Base-by-base conservation (phyloP, 1,139 yeast genomes). In the Pichia sorboxylosa region DNA sequence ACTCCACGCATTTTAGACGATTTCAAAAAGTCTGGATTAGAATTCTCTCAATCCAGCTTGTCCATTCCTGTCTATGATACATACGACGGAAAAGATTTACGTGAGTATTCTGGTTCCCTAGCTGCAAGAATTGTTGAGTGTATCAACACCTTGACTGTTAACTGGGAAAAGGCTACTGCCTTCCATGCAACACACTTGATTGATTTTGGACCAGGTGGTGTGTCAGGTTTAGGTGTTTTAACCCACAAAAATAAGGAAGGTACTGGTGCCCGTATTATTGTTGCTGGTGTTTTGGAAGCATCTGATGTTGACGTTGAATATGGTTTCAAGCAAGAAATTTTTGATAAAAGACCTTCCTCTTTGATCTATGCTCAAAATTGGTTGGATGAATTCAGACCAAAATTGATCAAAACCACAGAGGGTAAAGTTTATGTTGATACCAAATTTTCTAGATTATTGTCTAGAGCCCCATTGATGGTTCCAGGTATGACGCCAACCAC, bases 401-500 rank as follows among this genome's bases (percentile, higher is more conserved):
- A 73, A 52, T 73, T 90, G 54, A 75, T 73, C 42, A 81, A 81
- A 60, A 80, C 80, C 36, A 59, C 61, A 36, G 57, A 65, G 29
- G 95, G 94, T 47, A 75, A 79, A 53, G 63, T 77, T 31, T 84
- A 64, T 52, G 96, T 90, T 38, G 93, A 85, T 54, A 92, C 99
- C 48, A 85, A 85, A 61, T 85, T 90, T 61, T 82, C 95, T 37
- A 73, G 90, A 57, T 69, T 90, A 51, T 64, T 90, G 43, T 95
- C 97, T 41, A 82, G 87, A 62, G 90, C 98, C 41, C 99, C 98
- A 41, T 65, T 90, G 46, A 80, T 92, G 80, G 92, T 90, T 47
- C 95, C 98, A 30, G 99, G 98, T 65, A 90, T 90, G 99, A 90
- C 98, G 26, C 99, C 99, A 52, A 76, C 94, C 31, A 90, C 98